Evolutionary conservation across 805 yeast species (phyloP).

Genomic region (Barnettozyma botsteinii): DNA sequence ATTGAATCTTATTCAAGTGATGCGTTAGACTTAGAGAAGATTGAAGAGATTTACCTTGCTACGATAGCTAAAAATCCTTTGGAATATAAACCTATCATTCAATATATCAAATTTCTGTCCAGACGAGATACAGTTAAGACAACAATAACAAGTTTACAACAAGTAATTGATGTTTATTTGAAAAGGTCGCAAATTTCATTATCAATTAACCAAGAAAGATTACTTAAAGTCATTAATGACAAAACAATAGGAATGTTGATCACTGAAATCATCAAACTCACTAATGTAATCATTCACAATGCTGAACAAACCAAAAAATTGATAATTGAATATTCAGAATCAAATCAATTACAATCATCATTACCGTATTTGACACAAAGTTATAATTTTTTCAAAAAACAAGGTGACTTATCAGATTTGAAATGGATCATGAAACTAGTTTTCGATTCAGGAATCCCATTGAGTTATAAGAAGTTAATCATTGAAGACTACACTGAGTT

Average conservation of each 20-base stretch:
- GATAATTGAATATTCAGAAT: conserved; percentile 24
- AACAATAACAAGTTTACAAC: conserved; percentile 9
- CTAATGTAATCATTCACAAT: conserved; percentile 28
- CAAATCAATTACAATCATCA: conserved; percentile 31
- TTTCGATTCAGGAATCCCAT: neutral
- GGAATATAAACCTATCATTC: conserved; percentile 17
- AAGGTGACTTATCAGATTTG: conserved; percentile 11
- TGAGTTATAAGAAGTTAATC: conserved; percentile 30
- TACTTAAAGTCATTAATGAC: conserved; percentile 1
- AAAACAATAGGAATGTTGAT: conserved; percentile 32
- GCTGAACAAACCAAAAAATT: conserved; percentile 29
- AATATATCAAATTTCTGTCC: conserved; percentile 20
- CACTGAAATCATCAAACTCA: conserved; percentile 29
- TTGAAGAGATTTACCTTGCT: conserved; percentile 20
- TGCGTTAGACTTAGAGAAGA: conserved; percentile 7
- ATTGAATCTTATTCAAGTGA: conserved; percentile 10
- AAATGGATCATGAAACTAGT: neutral
- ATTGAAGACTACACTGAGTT: conserved; percentile 35
- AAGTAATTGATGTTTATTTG: conserved; percentile 18
- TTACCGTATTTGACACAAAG: conserved; percentile 51
- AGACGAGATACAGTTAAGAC: conserved; percentile 10
- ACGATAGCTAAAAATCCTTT: conserved; percentile 10
- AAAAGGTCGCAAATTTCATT: neutral
- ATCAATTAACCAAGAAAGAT: conserved; percentile 1
- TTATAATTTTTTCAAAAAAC: conserved; percentile 46